These are phyloP conservation scores for Bassia scoparia DNA, from an alignment of 148 eudicot species.

Conservation along the genomic window DNA sequence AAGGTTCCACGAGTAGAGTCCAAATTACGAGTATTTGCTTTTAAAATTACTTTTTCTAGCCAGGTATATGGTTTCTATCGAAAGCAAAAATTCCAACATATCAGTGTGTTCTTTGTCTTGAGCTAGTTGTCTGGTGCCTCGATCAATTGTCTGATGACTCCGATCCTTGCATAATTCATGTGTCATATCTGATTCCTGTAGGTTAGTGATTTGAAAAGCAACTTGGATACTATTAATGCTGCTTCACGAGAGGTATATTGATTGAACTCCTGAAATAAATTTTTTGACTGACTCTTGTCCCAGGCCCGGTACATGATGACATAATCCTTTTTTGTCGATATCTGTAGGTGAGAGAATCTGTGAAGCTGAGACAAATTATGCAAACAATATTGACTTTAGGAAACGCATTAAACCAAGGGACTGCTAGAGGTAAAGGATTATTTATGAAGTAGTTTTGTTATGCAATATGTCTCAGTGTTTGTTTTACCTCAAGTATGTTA, in stretches of 20 bases:
- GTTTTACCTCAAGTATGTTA: neutral
- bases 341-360: conserved; percentile 78
- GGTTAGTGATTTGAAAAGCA: conserved; percentile 72
- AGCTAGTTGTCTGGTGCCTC: neutral
- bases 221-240: conserved; percentile 71
- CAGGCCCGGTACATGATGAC: neutral
- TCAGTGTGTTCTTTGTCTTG: neutral
- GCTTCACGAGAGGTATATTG: conserved; percentile 76
- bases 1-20: conserved; percentile 95
- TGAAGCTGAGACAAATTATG: conserved; percentile 89
- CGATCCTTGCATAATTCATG: neutral
- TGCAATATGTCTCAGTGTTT: conserved; percentile 8
- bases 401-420: conserved; percentile 98
- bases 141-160: no score
- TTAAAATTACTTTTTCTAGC: conserved; percentile 72
- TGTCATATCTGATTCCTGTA: conserved; percentile 25
- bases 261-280: neutral
- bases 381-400: conserved; percentile 96
- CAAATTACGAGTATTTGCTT: conserved; percentile 91
- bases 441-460: neutral
- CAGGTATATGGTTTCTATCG: conserved; percentile 46
- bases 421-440: conserved; percentile 73
- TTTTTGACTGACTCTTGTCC: neutral
- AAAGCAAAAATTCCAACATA: neutral
- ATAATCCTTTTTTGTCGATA: conserved; percentile 6